Base-by-base conservation (phyloP, 1,284 basidiomycete genomes). In the Neonothopanus nambi region DNA sequence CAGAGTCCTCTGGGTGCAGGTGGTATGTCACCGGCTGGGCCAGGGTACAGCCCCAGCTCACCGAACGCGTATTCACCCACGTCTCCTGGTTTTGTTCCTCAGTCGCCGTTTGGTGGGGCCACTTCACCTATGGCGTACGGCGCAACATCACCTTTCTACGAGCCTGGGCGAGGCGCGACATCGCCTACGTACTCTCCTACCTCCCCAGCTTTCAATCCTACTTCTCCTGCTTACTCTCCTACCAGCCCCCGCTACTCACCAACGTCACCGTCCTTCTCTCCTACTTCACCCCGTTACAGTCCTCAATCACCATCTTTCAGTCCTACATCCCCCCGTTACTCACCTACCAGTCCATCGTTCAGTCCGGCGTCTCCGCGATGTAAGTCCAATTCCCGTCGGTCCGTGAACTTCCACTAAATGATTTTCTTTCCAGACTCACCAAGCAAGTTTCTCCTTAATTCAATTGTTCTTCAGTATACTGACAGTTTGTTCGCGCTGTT, bases 131-230 rank as follows among this genome's bases (percentile, higher is more conserved):
- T 92, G 60, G 82, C 80, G 87, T 11, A 87, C 88, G 23, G 86
- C 51, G 87, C 87, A 1, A 89, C 88, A 0, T 92, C 89, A 21
- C 90, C 90, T 0, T 91, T 86, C 73, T 91, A 87, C 65, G 87
- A 89, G 64, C 81, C 84, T 55, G 75, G 79, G 47, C 73, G 75
- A 52, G 80, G 82, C 9, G 79, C 86, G 1, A 91, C 90, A 1
- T 92, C 89, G 0, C 91, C 91, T 1, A 91, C 89, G 0, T 94
- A 93, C 68, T 92, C 90, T 6, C 93, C 93, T 0, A 93, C 91
- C 7, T 89, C 87, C 5, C 90, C 90, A 11, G 82, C 82, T 7
- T 82, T 92, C 57, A 88, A 89, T 59, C 77, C 89, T 30, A 91
- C 91, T 2, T 90, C 89, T 11, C 91, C 90, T 3, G 84, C 84